These are phyloP conservation scores for Torulaspora delbrueckii DNA, from an alignment of 805 yeast genomes.

Conservation along the genomic window DNA sequence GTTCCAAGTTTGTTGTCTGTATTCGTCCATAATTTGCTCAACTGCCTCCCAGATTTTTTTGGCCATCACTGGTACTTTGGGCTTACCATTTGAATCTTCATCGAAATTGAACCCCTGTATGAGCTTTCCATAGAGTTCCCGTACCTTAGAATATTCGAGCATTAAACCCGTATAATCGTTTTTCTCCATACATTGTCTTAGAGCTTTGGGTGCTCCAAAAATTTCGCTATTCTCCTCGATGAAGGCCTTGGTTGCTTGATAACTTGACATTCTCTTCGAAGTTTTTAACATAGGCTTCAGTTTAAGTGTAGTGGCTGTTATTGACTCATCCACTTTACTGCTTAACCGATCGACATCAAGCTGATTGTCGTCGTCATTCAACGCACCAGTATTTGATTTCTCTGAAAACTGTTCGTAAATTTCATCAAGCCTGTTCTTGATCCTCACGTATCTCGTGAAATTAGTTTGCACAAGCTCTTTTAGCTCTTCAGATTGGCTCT, in stretches of 20 bases:
- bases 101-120: slow-evolving; percentile 10
- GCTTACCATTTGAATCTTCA: slow-evolving; percentile 23
- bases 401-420: slow-evolving; percentile 50
- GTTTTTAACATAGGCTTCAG: slow-evolving; percentile 57
- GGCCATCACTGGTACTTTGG: slow-evolving; percentile 35
- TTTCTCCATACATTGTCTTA: slow-evolving; percentile 40
- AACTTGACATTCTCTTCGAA: slow-evolving; percentile 44
- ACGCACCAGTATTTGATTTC: slow-evolving; percentile 29
- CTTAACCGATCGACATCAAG: slow-evolving; percentile 35
- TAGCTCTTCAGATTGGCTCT: slow-evolving; percentile 46
- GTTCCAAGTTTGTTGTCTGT: slow-evolving; percentile 52
- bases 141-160: slow-evolving; percentile 53
- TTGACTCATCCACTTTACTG: slow-evolving; percentile 45
- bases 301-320: slow-evolving; percentile 47
- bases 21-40: slow-evolving; percentile 48
- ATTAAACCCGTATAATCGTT: slow-evolving; percentile 56
- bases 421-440: slow-evolving; percentile 59
- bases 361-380: slow-evolving; percentile 27
- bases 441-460: slow-evolving; percentile 57
- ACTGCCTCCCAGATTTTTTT: slow-evolving; percentile 54
- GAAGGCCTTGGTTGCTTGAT: slow-evolving; percentile 46
- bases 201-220: slow-evolving; percentile 52
- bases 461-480: slow-evolving; percentile 52
- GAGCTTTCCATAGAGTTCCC: slow-evolving; percentile 25
- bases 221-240: slow-evolving; percentile 50